These are phyloP conservation scores for Aspergillus sp. DNA, from an alignment of 2,329 filamentous ascomycete species.

Conservation along the genomic window DNA sequence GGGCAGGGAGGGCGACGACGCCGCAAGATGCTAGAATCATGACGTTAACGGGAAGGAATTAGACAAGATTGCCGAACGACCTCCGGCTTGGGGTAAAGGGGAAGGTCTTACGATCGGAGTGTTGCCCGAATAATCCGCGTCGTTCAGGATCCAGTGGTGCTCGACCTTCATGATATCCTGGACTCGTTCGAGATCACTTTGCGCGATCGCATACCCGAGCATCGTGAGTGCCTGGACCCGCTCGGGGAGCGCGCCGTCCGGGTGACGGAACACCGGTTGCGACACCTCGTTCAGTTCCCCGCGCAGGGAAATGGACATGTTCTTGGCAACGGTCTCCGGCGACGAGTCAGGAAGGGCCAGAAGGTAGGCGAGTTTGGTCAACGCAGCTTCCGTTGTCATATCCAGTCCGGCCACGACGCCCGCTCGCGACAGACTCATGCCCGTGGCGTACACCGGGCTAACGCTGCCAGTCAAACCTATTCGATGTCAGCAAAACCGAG, in stretches of 20 bases:
- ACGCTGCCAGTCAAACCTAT: conserved; percentile 65
- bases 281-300: conserved; percentile 82
- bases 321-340: conserved; percentile 63
- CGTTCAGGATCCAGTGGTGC: conserved; percentile 67
- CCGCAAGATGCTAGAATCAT: conserved; percentile 53
- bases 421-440: conserved; percentile 73
- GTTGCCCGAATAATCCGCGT: conserved; percentile 78
- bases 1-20: conserved; percentile 54
- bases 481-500: conserved; percentile 17
- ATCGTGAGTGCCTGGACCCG: conserved; percentile 68
- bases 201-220: conserved; percentile 76
- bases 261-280: conserved; percentile 73
- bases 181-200: conserved; percentile 66
- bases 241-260: conserved; percentile 57
- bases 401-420: conserved; percentile 89
- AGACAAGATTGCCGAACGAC: neutral
- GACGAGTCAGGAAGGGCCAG: conserved; percentile 67
- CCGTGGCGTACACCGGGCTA: conserved; percentile 74
- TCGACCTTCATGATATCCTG: conserved; percentile 67
- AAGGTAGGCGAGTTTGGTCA: conserved; percentile 87
- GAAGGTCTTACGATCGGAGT: conserved; percentile 51
- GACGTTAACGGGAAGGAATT: conserved; percentile 3
- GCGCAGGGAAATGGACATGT: conserved; percentile 73
- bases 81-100: neutral
- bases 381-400: conserved; percentile 83